Conservation (phyloP, 202 grass and related monocot species). For the Setaria viridis region DNA sequence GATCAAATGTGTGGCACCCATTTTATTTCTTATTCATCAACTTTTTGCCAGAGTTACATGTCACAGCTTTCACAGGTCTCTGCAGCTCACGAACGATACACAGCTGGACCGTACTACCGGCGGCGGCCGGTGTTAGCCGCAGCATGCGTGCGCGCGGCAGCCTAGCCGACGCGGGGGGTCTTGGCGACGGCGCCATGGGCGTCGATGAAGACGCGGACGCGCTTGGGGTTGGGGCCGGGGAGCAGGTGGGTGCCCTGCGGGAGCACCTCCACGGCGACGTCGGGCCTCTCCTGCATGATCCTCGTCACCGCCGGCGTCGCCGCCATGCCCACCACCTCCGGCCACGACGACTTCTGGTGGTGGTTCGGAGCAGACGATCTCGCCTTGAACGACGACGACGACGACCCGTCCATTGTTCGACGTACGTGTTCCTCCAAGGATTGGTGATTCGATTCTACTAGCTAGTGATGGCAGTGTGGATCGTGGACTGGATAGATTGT, state of each 20-base stretch:
- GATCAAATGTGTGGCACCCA: too few relatives aligned
- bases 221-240: neutral
- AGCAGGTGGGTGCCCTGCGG: neutral
- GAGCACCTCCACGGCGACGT: slow-evolving; percentile 12
- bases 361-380: neutral
- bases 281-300: neutral
- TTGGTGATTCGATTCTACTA: too few relatives aligned
- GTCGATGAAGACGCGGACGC: slow-evolving; percentile 28
- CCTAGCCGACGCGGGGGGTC: neutral
- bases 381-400: neutral
- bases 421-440: too few relatives aligned
- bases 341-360: slow-evolving; percentile 2
- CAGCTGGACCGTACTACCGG: too few relatives aligned
- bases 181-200: neutral
- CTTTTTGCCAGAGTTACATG: too few relatives aligned
- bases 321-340: slow-evolving; percentile 21
- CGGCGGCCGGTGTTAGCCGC: too few relatives aligned
- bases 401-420: neutral
- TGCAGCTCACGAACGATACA: too few relatives aligned
- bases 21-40: too few relatives aligned
- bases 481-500: too few relatives aligned
- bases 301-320: neutral
- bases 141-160: too few relatives aligned
- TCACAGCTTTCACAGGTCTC: too few relatives aligned
- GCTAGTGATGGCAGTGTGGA: too few relatives aligned